Conservation (phyloP, 352 stramenopile genomes). For the Elongisporangium anandrum region DNA sequence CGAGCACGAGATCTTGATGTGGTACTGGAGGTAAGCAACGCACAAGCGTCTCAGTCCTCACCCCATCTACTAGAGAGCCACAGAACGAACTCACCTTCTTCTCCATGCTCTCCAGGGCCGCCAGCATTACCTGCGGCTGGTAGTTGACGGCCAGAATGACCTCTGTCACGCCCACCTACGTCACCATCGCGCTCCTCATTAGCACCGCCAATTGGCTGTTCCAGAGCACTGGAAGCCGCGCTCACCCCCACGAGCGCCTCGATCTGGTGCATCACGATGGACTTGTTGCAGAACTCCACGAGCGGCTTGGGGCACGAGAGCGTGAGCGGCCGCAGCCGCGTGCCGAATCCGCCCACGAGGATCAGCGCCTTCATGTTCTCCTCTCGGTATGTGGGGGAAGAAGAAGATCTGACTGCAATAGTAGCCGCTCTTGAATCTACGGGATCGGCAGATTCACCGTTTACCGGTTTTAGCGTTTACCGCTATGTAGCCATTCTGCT, state of each 20-base stretch:
- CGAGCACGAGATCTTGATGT: conserved; percentile 89
- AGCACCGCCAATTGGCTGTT: background rate
- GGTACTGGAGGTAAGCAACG: conserved; percentile 60
- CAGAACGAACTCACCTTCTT: conserved; percentile 38
- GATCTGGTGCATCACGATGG: conserved; percentile 88
- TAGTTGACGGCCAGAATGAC: conserved; percentile 90
- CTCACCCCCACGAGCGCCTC: conserved; percentile 77
- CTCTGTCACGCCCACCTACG: conserved; percentile 82
- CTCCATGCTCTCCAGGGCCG: conserved; percentile 75
- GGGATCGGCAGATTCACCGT: background rate
- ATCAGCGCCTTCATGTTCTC: conserved; percentile 89
- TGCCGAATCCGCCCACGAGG: conserved; percentile 88
- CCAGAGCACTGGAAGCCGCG: background rate
- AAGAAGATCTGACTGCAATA: background rate
- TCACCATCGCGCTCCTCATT: background rate
- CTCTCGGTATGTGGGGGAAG: background rate
- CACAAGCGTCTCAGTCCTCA: background rate
- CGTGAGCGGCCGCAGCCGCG: conserved; percentile 84
- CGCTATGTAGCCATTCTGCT: background rate
- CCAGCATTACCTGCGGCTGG: conserved; percentile 86
- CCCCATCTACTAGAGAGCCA: background rate
- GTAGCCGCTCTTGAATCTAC: background rate
- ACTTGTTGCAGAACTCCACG: conserved; percentile 91
- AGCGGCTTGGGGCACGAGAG: conserved; percentile 88
- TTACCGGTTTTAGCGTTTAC: background rate